A percentile compares a stretch with the other conserved stretches of the same genome.
Conservation (phyloP, 352 stramenopile species). For the Pythium periplocum region DNA sequence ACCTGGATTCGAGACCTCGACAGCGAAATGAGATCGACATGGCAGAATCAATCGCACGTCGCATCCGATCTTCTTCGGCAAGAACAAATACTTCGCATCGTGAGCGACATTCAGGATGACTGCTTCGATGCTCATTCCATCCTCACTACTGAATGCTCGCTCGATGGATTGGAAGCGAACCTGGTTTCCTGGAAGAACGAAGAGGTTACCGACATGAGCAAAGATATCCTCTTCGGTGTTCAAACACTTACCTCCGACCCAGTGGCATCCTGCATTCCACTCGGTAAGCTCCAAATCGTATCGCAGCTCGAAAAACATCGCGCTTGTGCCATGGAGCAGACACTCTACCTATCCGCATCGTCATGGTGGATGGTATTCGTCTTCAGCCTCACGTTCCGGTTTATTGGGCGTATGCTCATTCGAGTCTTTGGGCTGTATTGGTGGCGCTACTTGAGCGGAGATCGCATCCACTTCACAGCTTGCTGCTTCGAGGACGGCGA, state of each 20-base stretch:
- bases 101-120: too few relatives aligned
- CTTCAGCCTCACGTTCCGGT: constrained; percentile 37
- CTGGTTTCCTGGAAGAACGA: too few relatives aligned
- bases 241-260: background rate
- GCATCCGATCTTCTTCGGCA: too few relatives aligned
- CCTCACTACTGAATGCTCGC: too few relatives aligned
- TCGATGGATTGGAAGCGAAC: too few relatives aligned
- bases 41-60: too few relatives aligned
- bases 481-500: constrained; percentile 49
- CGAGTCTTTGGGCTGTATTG: constrained; percentile 33
- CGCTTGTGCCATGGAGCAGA: constrained; percentile 44
- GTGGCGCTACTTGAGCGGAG: constrained; percentile 54
- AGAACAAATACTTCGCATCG: too few relatives aligned
- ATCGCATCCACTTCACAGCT: constrained; percentile 44
- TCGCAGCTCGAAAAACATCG: constrained; percentile 30
- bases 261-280: constrained; percentile 5
- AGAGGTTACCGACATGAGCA: too few relatives aligned
- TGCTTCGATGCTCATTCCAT: too few relatives aligned
- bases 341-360: constrained; percentile 47
- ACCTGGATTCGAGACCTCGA: too few relatives aligned
- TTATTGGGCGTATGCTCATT: constrained; percentile 40
- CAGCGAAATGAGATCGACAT: too few relatives aligned
- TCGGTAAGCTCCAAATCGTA: background rate
- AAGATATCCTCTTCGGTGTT: too few relatives aligned
- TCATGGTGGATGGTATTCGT: constrained; percentile 64